phyloP scores from a whole-genome alignment of 2,329 filamentous ascomycete genomes.

The Chrysoporthe cubensis region DNA sequence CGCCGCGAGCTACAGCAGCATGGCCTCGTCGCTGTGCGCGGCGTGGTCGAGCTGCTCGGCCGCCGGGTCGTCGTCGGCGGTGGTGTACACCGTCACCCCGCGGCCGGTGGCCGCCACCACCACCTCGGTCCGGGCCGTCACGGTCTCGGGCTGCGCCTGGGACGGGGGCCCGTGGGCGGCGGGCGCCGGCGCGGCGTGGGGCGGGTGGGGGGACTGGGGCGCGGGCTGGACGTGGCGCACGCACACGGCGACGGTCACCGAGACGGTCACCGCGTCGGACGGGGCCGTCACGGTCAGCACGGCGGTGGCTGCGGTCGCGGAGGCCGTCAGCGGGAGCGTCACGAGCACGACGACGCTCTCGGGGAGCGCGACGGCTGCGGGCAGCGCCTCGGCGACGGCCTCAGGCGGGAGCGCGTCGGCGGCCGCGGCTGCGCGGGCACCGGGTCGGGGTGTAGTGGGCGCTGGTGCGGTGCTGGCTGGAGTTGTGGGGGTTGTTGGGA shows the following conservation, averaged over 20 bases:
- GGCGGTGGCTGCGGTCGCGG: constrained; percentile 36
- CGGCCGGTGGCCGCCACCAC: constrained; percentile 38
- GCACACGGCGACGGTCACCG: constrained; percentile 39
- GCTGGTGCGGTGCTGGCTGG: constrained; percentile 36
- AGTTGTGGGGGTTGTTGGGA: constrained; percentile 35
- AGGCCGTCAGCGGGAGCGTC: constrained; percentile 37
- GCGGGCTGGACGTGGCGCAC: constrained; percentile 45
- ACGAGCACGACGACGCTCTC: constrained; percentile 39
- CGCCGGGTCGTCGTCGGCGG: constrained; percentile 41
- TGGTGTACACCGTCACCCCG: constrained; percentile 43
- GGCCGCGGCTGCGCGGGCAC: neutral
- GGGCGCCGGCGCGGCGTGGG: constrained; percentile 43
- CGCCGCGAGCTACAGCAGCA: constrained; percentile 38
- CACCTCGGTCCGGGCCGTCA: constrained; percentile 42
- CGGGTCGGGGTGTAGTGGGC: constrained; percentile 31
- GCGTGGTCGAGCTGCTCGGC: constrained; percentile 44
- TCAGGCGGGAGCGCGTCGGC: constrained; percentile 12
- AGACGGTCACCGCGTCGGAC: constrained; percentile 40
- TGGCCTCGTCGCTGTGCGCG: constrained; percentile 48
- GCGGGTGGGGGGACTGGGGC: constrained; percentile 47
- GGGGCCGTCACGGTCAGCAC: constrained; percentile 34
- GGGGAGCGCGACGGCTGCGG: constrained; percentile 7
- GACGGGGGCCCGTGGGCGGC: constrained; percentile 46
- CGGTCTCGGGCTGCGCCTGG: constrained; percentile 48
- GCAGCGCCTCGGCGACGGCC: constrained; percentile 1